Base-by-base conservation (phyloP, 441 rosid genomes). In the Bruguiera hainesii region DNA sequence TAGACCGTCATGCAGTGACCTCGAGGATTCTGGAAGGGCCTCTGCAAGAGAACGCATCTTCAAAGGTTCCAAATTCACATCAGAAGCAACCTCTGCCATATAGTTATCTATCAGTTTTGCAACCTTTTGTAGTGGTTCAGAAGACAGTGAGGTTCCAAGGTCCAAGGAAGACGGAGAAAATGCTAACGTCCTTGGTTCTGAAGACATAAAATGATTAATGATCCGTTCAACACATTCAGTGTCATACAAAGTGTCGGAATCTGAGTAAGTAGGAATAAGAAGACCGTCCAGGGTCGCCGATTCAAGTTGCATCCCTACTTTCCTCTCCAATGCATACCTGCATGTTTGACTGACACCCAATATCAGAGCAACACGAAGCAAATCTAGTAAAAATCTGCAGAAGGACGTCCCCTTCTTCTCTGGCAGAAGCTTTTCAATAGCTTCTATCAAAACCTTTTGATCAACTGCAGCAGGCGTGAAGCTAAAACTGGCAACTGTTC, bases 51-150 rank as follows among this genome's bases (percentile, higher is more conserved):
- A 73, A 61, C 83, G 85, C 62, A 95, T 78, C 81, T 87, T 90
- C 68, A 65, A 79, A 2, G 90, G 96, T 80, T 95, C 92, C 78
- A 95, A 71, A 80, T 90, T 86, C 50, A 86, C 93, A 79, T 95
- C 98, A 39, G 99, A 87, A 76, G 99, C 99, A 70, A 91, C 94
- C 76, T 95, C 99, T 1, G 98, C 98, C 42, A 95, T 75, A 76
- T 90, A 95, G 70, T 71, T 78, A 81, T 95, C 99, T 10, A 95
- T 69, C 61, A 95, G 65, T 78, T 78, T 92, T 4, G 84, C 95
- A 52, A 87, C 97, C 72, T 79, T 87, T 64, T 82, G 81, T 20
- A 84, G 61, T 4, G 93, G 83, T 49, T 78, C 86, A 16, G 82
- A 68, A 30, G 95, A 82, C n/a, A 95, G 90, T 56, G 98, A 87